Evolutionary conservation across 2,329 filamentous ascomycete species (phyloP).

Genomic region (Acephala macrosclerotiorum): DNA sequence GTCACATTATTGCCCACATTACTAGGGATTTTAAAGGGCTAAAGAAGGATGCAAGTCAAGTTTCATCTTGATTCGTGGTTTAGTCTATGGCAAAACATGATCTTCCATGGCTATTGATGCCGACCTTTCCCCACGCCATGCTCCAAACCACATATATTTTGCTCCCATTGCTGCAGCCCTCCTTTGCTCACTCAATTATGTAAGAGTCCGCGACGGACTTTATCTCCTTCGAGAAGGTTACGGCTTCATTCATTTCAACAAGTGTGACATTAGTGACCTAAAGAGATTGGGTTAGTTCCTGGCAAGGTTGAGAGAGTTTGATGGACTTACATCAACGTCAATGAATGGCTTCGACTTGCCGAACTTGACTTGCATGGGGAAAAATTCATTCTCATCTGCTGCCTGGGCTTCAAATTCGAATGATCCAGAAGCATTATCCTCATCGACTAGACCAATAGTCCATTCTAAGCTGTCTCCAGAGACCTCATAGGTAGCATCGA

Average conservation of each 20-base stretch:
- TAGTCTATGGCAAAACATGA: constrained; percentile 10
- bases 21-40: not conserved
- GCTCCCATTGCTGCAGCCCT: constrained; percentile 23
- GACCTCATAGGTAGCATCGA: constrained; percentile 93
- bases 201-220: constrained; percentile 80
- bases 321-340: constrained; percentile 84
- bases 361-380: constrained; percentile 95
- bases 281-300: constrained; percentile 21
- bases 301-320: not conserved
- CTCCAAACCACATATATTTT: constrained; percentile 36
- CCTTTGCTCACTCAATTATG: constrained; percentile 68
- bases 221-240: constrained; percentile 84
- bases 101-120: constrained; percentile 3
- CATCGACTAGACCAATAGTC: constrained; percentile 86
- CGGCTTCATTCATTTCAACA: constrained; percentile 78
- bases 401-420: constrained; percentile 96
- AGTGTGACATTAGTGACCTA: constrained; percentile 75
- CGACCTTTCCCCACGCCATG: constrained; percentile 35
- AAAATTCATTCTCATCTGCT: constrained; percentile 91
- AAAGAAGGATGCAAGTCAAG: not conserved
- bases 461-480: constrained; percentile 93
- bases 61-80: constrained; percentile 15
- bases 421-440: constrained; percentile 81
- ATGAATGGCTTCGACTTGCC: constrained; percentile 86
- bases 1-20: not conserved